Base-by-base conservation (phyloP, 2,329 filamentous ascomycete species). In the Aureobasidium leucospermi region DNA sequence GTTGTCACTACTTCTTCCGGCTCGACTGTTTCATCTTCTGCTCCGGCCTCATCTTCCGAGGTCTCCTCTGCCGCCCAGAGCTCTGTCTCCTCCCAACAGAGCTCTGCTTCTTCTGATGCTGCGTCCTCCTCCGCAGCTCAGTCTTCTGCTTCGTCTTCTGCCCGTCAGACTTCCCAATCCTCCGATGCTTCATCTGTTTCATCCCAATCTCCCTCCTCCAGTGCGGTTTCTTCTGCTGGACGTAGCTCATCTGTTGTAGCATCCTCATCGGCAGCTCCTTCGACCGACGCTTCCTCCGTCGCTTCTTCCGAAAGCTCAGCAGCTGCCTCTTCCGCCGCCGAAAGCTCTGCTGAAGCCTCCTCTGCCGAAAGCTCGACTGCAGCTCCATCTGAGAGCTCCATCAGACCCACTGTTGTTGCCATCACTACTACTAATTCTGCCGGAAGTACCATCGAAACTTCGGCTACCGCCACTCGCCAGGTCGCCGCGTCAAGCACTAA, bases 351-450 rank as follows among this genome's bases (percentile, higher is more conserved):
- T 6, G 31, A 31, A 8, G 43, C 34, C 7, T 29, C 48, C 28
- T 59, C 58, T 16, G 60, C 63, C 8, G 34, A 52, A 36, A 39
- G 55, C 34, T 34, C 23, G 23, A 23, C 47, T 48, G 36, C 46
- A 47, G 32, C 38, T 3, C 3, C 23, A 23, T 23, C 23, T 23
- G 23, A 23, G 23, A 56, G 55, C 10, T 59, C 63, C 46, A 61
- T 59, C 41, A 16, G 47, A 39, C 47, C 61, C 29, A 65, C 64
- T 29, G 67, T 66, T 32, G 63, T 67, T 7, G 57, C 60, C 16
- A 34, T 67, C 32, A 66, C 67, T 8, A 69, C 68, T 31, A 69
- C 68, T 13, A 62, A 67, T 43, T 56, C 59, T 19, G 60, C 45
- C 19, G 63, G 67, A 32, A 65, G 61, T 60, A 63, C 65, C 7